phyloP scores from a whole-genome alignment of 225 moss, liverwort and hornwort species.

The Straminergon stramineum region DNA sequence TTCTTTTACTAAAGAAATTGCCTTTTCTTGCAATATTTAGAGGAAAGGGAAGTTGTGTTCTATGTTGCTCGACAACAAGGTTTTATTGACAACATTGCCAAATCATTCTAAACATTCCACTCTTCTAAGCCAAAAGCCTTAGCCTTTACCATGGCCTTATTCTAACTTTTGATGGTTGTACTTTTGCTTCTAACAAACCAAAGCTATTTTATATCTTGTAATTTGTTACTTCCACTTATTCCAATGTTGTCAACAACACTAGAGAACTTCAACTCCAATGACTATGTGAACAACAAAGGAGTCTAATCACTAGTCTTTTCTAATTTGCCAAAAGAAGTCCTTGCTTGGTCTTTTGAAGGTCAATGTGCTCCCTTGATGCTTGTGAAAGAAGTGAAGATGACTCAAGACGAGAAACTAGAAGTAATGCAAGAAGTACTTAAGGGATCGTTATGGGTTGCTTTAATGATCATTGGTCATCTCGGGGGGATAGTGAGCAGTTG shows the following conservation, averaged over 20 bases:
- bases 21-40: slow-evolving; percentile 23
- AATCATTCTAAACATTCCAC: slow-evolving; percentile 18
- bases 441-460: slow-evolving; percentile 29
- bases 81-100: slow-evolving; percentile 24
- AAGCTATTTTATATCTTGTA: slow-evolving; percentile 38
- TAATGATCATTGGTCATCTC: slow-evolving; percentile 28
- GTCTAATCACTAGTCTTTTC: slow-evolving; percentile 4
- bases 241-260: slow-evolving; percentile 35
- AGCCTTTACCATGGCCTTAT: slow-evolving; percentile 19
- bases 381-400: slow-evolving; percentile 27
- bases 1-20: neutral
- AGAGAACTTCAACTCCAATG: slow-evolving; percentile 32
- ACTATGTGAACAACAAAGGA: slow-evolving; percentile 14
- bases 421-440: slow-evolving; percentile 42
- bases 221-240: slow-evolving; percentile 39
- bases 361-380: slow-evolving; percentile 5
- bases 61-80: slow-evolving; percentile 40
- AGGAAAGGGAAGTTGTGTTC: slow-evolving; percentile 32
- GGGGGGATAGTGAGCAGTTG: too few relatives aligned
- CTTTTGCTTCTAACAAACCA: slow-evolving; percentile 18
- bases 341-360: slow-evolving; percentile 1
- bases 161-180: slow-evolving; percentile 12
- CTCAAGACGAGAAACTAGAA: slow-evolving; percentile 26
- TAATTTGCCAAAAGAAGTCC: neutral
- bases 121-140: slow-evolving; percentile 31